Evolutionary conservation across 2,329 filamentous ascomycete genomes (phyloP).

Genomic region (Furcasterigmium sp.): DNA sequence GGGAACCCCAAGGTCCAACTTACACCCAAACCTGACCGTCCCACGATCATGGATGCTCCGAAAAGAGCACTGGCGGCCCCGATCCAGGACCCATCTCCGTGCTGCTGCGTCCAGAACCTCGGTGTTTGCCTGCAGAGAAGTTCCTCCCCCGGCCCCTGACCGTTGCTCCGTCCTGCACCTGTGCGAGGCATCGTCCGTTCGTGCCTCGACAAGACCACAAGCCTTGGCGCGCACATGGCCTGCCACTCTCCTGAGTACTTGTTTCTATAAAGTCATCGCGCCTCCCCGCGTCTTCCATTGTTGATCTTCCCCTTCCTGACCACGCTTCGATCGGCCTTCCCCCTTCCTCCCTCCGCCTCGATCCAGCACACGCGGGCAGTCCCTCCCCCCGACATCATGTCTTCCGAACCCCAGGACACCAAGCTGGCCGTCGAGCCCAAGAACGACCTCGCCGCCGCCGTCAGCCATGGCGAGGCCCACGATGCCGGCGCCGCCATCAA

Average conservation of each 20-base stretch:
- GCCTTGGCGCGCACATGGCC: no score
- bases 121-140: no score
- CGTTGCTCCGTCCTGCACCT: no score
- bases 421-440: constrained; percentile 1
- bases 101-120: background rate
- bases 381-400: constrained; percentile 1
- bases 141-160: no score
- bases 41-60: background rate
- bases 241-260: no score
- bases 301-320: no score
- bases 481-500: constrained; percentile 9
- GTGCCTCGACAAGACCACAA: no score
- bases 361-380: background rate
- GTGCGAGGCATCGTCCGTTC: no score
- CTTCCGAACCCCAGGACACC: background rate
- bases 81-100: constrained; percentile 4
- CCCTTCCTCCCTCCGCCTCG: background rate
- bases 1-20: constrained; percentile 1
- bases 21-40: no score
- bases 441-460: constrained; percentile 5
- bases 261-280: no score
- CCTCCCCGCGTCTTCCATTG: no score
- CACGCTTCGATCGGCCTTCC: no score
- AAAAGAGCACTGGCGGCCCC: background rate
- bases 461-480: constrained; percentile 8